Percentiles rank a stretch among this genome's conserved stretches.
phyloP scores from a whole-genome alignment of 2,329 filamentous ascomycete genomes.

The Stagonosporopsis tanaceti region DNA sequence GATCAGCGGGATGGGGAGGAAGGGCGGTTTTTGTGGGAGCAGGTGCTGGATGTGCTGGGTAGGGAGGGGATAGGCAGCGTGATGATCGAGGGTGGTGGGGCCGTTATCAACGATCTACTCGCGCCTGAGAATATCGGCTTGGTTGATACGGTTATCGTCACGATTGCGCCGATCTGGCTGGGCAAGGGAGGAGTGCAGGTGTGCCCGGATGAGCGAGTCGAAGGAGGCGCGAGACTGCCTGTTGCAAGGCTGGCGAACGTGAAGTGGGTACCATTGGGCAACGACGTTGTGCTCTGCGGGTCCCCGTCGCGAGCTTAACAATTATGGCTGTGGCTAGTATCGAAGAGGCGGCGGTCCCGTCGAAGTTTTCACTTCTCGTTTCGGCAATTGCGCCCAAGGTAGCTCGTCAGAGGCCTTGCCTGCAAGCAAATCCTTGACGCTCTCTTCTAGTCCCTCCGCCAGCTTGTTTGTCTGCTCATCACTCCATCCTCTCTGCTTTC shows the following conservation, averaged over 20 bases:
- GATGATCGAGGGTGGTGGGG: conserved; percentile 90
- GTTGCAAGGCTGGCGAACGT: conserved; percentile 72
- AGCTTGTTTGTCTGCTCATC: conserved; percentile 26
- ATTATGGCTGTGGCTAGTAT: conserved; percentile 7
- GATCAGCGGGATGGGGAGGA: neutral
- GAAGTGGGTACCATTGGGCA: conserved; percentile 78
- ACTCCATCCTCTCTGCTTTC: conserved; percentile 52
- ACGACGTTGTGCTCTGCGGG: conserved; percentile 85
- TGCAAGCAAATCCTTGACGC: conserved; percentile 36
- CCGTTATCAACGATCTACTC: conserved; percentile 84
- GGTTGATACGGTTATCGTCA: conserved; percentile 82
- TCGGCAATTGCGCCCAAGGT: conserved; percentile 34
- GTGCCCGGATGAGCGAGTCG: conserved; percentile 68
- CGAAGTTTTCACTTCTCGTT: conserved; percentile 1
- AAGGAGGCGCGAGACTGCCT: conserved; percentile 59
- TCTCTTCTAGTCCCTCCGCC: conserved; percentile 36
- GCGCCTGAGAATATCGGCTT: conserved; percentile 66
- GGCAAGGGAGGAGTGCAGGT: conserved; percentile 83
- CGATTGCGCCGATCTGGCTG: conserved; percentile 90
- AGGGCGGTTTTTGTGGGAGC: conserved; percentile 61
- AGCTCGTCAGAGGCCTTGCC: conserved; percentile 33
- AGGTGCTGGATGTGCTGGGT: conserved; percentile 67
- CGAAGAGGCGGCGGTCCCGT: conserved; percentile 13
- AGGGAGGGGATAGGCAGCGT: conserved; percentile 73
- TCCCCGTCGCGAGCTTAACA: conserved; percentile 51